Conservation (phyloP, 257 asterid species). For the Solanum bulbocastanum region DNA sequence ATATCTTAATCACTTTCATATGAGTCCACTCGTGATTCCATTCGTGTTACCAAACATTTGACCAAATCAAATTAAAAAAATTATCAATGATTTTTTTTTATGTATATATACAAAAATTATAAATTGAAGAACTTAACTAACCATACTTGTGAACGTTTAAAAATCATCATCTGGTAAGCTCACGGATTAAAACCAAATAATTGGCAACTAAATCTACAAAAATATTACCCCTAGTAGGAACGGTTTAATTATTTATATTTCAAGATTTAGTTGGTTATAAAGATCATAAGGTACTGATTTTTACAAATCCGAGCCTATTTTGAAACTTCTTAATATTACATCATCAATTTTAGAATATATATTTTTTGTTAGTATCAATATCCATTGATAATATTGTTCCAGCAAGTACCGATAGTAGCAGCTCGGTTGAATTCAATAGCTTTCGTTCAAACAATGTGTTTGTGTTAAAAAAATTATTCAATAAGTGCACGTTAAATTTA, state of each 20-base stretch:
- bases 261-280: neutral
- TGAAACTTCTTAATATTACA: neutral
- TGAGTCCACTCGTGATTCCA: neutral
- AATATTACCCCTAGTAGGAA: neutral
- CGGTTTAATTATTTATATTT: neutral
- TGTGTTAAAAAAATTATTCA: neutral
- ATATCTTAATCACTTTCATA: neutral
- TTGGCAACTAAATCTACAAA: neutral
- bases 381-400: neutral
- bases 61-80: neutral
- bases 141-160: neutral
- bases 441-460: neutral
- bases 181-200: neutral
- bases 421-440: neutral
- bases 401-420: neutral
- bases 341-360: neutral
- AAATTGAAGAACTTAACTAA: neutral
- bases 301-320: neutral
- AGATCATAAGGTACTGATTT: neutral
- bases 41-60: neutral
- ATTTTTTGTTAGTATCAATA: no score
- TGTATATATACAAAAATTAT: neutral
- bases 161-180: neutral
- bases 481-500: neutral
- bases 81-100: neutral